Base-by-base conservation (phyloP, 805 yeast species). In the Dipodascopsis uninucleata region DNA sequence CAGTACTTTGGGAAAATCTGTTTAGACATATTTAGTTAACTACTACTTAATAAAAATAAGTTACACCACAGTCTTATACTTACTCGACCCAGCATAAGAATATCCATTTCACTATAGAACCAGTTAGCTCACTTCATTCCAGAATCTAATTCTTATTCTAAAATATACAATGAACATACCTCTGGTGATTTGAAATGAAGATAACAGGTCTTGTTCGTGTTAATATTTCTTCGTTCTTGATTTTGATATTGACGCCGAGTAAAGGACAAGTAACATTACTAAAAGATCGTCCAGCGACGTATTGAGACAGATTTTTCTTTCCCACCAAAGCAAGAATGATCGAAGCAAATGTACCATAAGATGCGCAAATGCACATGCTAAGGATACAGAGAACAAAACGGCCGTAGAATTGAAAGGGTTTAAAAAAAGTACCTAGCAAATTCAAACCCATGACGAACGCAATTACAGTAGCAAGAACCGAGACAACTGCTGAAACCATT, bases 131-230 rank as follows among this genome's bases (percentile, higher is more conserved):
- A n/a, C n/a, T n/a, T n/a, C 5, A 4, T 17, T 5, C n/a, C 9
- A 20, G 16, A 24, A n/a, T 9, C 2, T 28, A 17, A 28, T 25
- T 26, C 6, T 3, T 4, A 43, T 14, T 12, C 26, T 12, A 9
- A 20, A 40, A 24, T n/a, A 6, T 9, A 29, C 33, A 43, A 28
- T 26, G 6, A 25, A 18, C 40, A 6, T 44, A 43, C 43, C 47
- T 78, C 70, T 90, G 98, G 70, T 90, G 98, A 68, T 90, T 90
- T 8, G 93, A 79, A 3, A 90, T 71, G 41, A 85, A 73, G 46
- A 90, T 77, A 3, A 88, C 94, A 3, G 97, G 97, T 26, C 72
- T 59, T 16, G 53, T 48, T 12, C 71, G 65, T 17, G 17, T 21
- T 43, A 86, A 61, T 45, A 74, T 67, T 43, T 82, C 78, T 37